Evolutionary conservation across 148 eudicot genomes (phyloP).

Genomic region (Arbutus unedo): DNA sequence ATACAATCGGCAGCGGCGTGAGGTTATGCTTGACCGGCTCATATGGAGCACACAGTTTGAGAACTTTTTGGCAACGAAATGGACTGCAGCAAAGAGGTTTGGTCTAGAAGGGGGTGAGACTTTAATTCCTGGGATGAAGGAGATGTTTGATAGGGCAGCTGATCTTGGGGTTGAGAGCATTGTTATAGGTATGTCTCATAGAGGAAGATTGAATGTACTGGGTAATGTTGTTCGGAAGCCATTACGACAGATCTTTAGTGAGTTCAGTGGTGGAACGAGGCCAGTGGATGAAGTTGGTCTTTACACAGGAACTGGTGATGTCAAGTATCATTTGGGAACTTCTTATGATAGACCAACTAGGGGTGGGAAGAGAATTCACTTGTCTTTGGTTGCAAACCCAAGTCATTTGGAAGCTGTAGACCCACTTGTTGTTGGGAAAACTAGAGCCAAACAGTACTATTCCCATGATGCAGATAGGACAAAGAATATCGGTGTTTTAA

Average conservation of each 20-base stretch:
- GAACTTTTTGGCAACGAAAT: constrained; percentile 85
- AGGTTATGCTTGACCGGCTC: constrained; percentile 85
- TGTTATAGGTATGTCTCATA: constrained; percentile 90
- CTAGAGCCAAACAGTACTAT: constrained; percentile 85
- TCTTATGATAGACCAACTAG: constrained; percentile 89
- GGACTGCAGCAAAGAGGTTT: constrained; percentile 92
- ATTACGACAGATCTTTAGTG: constrained; percentile 72
- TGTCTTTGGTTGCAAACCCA: constrained; percentile 88
- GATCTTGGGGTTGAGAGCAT: constrained; percentile 89
- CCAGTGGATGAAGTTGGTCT: constrained; percentile 78
- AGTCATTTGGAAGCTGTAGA: constrained; percentile 96
- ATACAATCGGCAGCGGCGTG: constrained; percentile 71
- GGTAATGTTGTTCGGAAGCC: constrained; percentile 92
- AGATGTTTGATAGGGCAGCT: constrained; percentile 90
- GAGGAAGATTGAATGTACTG: constrained; percentile 83
- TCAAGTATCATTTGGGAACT: constrained; percentile 88
- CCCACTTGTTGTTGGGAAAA: constrained; percentile 89
- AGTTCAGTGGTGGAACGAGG: constrained; percentile 79
- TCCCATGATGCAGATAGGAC: constrained; percentile 68
- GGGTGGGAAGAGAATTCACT: constrained; percentile 86
- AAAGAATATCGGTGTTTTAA: constrained; percentile 62
- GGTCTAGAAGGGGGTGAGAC: constrained; percentile 96
- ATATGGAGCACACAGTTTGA: constrained; percentile 93
- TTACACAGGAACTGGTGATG: constrained; percentile 90
- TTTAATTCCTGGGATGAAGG: constrained; percentile 96